Conservation (phyloP, 305 asterid species). For the Caryopteris hybrid region DNA sequence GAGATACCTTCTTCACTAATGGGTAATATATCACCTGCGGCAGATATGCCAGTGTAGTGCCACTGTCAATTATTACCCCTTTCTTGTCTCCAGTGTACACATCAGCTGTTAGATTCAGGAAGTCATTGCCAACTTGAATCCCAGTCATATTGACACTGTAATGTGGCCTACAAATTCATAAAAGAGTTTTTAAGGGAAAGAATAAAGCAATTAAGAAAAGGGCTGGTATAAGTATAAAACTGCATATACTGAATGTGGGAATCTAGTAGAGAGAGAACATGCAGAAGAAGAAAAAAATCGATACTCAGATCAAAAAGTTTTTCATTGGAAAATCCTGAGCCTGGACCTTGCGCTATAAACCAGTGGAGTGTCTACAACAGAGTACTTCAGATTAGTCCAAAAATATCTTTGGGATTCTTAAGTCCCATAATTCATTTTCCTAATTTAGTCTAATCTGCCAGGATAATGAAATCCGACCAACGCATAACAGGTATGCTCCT, state of each 20-base stretch:
- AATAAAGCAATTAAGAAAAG: slow-evolving; percentile 1
- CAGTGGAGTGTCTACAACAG: not conserved
- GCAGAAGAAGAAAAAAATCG: not conserved
- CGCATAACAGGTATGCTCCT: not conserved
- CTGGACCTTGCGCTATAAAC: slow-evolving; percentile 7
- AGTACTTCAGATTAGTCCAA: slow-evolving; percentile 3
- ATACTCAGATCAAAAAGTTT: not conserved
- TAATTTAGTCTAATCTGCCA: not conserved
- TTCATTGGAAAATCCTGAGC: not conserved
- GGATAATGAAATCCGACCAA: not conserved
- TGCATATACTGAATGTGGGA: slow-evolving; percentile 1
- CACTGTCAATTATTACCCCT: slow-evolving; percentile 95
- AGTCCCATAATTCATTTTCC: not conserved
- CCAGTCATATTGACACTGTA: slow-evolving; percentile 97
- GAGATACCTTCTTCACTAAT: slow-evolving; percentile 66
- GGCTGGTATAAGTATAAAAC: slow-evolving; percentile 6
- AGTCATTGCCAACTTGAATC: slow-evolving; percentile 69
- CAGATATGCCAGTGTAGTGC: slow-evolving; percentile 95
- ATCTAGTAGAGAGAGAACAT: not conserved
- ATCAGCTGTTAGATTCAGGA: slow-evolving; percentile 65
- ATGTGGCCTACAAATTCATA: slow-evolving; percentile 66
- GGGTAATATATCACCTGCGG: slow-evolving; percentile 77
- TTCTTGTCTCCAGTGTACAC: slow-evolving; percentile 54
- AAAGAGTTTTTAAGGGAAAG: not conserved
- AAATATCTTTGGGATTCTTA: not conserved